These are phyloP conservation scores for Fusarium miscanthi DNA, from an alignment of 2,329 filamentous ascomycete species.

Conservation along the genomic window DNA sequence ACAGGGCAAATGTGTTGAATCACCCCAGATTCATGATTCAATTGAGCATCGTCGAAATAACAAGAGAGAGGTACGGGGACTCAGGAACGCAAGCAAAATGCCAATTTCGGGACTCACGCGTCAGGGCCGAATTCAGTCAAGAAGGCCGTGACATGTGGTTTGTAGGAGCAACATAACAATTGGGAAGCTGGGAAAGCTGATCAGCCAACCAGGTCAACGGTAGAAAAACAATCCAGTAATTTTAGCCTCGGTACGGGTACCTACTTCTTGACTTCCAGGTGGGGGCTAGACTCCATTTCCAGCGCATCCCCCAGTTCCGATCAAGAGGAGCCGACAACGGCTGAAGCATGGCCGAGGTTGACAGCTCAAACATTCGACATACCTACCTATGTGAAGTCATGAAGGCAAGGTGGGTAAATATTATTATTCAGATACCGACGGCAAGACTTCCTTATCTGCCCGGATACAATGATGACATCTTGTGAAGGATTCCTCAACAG, in stretches of 20 bases:
- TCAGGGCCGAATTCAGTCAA: constrained; percentile 41
- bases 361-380: neutral
- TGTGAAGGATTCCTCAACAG: neutral
- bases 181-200: constrained; percentile 22
- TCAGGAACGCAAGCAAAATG: constrained; percentile 24
- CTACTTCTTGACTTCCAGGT: constrained; percentile 24
- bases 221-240: constrained; percentile 24
- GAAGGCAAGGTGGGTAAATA: neutral
- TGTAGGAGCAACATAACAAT: constrained; percentile 27
- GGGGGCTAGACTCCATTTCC: constrained; percentile 28
- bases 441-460: neutral
- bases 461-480: neutral
- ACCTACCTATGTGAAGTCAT: neutral
- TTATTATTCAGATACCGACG: neutral
- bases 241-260: constrained; percentile 42
- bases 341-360: constrained; percentile 36
- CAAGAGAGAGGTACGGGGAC: constrained; percentile 22
- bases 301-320: constrained; percentile 21
- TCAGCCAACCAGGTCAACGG: constrained; percentile 23
- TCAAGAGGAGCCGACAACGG: constrained; percentile 31
- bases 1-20: constrained; percentile 24
- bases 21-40: constrained; percentile 40
- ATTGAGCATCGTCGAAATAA: constrained; percentile 22
- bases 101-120: constrained; percentile 40
- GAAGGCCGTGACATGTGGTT: constrained; percentile 44